A percentile compares a stretch with the other conserved stretches of the same genome.
Conservation (phyloP, 2,329 filamentous ascomycete genomes). For the Macrophomina pseudophaseolina region DNA sequence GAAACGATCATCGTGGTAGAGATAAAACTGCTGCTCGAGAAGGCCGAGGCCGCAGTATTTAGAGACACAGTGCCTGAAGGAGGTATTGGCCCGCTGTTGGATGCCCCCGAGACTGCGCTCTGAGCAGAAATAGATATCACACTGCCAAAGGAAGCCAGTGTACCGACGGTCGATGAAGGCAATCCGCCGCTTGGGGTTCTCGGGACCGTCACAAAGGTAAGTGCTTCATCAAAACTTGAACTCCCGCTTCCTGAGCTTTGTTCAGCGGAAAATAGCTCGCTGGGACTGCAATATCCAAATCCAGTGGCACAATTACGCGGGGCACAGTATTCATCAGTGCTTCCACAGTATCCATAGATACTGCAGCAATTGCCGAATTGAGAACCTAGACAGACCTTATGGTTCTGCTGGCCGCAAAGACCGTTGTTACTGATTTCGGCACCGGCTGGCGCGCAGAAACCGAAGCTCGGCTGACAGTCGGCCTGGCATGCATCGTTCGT, state of each 20-base stretch:
- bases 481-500: background rate
- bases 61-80: background rate
- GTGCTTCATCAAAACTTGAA: background rate
- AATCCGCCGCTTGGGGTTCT: background rate
- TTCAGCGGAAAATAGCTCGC: background rate
- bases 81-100: background rate
- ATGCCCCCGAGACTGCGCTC: background rate
- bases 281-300: conserved; percentile 14
- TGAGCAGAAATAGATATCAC: background rate
- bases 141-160: background rate
- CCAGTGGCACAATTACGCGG: conserved; percentile 11
- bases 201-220: background rate
- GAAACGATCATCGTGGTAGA: background rate
- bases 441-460: conserved; percentile 5
- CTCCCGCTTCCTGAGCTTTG: background rate
- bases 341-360: conserved; percentile 26
- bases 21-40: background rate
- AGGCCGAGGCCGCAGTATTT: background rate
- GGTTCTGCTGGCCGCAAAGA: background rate
- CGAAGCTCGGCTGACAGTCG: conserved; percentile 7
- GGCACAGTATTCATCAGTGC: conserved; percentile 22
- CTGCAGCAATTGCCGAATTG: conserved; percentile 25
- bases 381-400: conserved; percentile 20
- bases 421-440: background rate
- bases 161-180: background rate